phyloP scores from a whole-genome alignment of 257 asterid genomes.

The Fraxinus americana region DNA sequence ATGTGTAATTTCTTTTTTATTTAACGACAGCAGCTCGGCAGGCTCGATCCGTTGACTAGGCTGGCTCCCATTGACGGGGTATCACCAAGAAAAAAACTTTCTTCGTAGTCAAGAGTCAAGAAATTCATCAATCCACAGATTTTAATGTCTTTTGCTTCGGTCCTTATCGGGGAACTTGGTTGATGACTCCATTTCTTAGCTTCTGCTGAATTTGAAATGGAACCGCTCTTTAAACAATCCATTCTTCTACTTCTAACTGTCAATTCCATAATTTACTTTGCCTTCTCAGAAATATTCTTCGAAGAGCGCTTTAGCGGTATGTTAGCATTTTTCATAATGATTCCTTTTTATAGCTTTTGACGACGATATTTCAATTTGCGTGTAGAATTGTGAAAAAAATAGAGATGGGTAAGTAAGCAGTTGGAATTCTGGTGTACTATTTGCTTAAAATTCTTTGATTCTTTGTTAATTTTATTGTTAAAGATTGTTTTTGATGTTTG shows the following conservation, averaged over 20 bases:
- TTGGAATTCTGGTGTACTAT: no score
- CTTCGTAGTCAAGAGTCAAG: no score
- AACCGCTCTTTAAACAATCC: no score
- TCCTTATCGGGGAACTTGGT: no score
- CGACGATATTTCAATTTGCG: neutral
- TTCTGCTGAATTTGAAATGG: neutral
- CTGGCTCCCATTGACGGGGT: no score
- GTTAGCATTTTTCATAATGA: neutral
- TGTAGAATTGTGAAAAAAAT: neutral
- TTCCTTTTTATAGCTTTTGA: neutral
- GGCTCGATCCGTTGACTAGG: no score
- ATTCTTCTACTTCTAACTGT: neutral
- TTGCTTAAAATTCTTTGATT: neutral
- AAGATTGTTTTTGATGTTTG: no score
- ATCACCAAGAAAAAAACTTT: no score
- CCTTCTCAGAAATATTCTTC: constrained; percentile 59
- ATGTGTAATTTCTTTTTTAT: no score
- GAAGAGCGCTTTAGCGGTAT: constrained; percentile 93
- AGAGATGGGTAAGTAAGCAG: neutral
- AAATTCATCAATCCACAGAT: no score
- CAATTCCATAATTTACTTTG: neutral
- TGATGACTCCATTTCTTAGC: neutral
- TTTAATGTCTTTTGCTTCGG: no score
- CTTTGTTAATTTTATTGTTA: neutral
- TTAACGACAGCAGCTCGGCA: no score